A percentile compares a stretch with the other conserved stretches of the same genome.
Conservation (phyloP, 2,329 filamentous ascomycete genomes). For the Beauveria sp. region DNA sequence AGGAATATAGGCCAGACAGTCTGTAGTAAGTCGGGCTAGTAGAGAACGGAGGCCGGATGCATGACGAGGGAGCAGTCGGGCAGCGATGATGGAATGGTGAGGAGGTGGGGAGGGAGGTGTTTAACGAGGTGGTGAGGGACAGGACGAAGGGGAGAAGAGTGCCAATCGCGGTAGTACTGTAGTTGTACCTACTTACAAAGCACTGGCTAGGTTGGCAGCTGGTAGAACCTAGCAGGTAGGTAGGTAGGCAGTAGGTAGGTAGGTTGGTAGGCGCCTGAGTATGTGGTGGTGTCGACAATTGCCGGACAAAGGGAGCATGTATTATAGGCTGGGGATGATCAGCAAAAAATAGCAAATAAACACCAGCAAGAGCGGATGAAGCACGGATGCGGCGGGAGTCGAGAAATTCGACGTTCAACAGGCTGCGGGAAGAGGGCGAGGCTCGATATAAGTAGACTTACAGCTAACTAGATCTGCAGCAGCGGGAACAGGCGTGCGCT, state of each 20-base stretch:
- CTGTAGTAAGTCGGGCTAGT: not conserved
- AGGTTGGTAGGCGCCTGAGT: not conserved
- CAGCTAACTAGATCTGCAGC: not conserved
- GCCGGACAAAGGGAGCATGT: slow-evolving; percentile 1
- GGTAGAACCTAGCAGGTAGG: not conserved
- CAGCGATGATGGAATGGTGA: not conserved
- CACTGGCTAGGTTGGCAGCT: not conserved
- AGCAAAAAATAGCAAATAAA: not conserved
- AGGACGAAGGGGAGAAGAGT: not conserved
- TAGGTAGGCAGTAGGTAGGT: not conserved
- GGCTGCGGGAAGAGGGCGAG: not conserved
- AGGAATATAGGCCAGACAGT: slow-evolving; percentile 1
- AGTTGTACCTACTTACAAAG: slow-evolving; percentile 2
- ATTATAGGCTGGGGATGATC: slow-evolving; percentile 7
- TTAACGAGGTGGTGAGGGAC: not conserved
- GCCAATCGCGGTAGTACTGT: not conserved
- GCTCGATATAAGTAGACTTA: slow-evolving; percentile 8
- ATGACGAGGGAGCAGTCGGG: slow-evolving; percentile 2
- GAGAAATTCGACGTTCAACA: not conserved
- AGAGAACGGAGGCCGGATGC: not conserved
- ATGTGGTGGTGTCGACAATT: not conserved
- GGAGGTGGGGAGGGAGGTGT: not conserved
- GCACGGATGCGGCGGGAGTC: slow-evolving; percentile 5
- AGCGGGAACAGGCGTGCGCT: not conserved
- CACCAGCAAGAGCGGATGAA: not conserved